A percentile compares a stretch with the other conserved stretches of the same genome.
Evolutionary conservation across 2,329 filamentous ascomycete genomes (phyloP).

Genomic region (Metarhizium robertsii): DNA sequence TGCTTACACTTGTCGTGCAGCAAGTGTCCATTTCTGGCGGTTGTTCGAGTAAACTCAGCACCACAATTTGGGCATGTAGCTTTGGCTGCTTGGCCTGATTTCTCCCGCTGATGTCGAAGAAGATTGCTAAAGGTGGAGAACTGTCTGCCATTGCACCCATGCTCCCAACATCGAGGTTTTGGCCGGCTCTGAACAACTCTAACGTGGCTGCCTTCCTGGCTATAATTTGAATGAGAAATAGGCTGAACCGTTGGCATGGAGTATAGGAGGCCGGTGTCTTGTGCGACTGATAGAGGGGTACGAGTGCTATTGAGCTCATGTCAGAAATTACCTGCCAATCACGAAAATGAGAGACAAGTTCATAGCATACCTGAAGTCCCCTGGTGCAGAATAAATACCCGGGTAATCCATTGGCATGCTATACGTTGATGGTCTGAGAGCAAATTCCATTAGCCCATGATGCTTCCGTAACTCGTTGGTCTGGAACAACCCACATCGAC

Average conservation of each 20-base stretch:
- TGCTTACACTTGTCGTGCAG: conserved; percentile 89
- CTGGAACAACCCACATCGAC: conserved; percentile 23
- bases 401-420: conserved; percentile 36
- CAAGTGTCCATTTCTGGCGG: conserved; percentile 77
- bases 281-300: conserved; percentile 26
- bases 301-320: conserved; percentile 21
- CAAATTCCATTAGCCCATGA: conserved; percentile 14
- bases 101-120: conserved; percentile 84
- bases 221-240: conserved; percentile 21
- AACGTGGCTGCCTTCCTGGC: conserved; percentile 40
- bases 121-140: conserved; percentile 97
- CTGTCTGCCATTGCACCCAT: conserved; percentile 89
- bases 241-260: conserved; percentile 28
- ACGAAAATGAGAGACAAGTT: not conserved
- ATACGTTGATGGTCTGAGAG: conserved; percentile 25
- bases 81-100: conserved; percentile 83
- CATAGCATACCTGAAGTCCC: conserved; percentile 30
- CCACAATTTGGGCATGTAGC: conserved; percentile 85
- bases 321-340: not conserved
- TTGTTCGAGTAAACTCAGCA: conserved; percentile 85
- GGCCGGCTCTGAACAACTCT: conserved; percentile 68
- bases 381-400: conserved; percentile 21
- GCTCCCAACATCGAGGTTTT: conserved; percentile 96
- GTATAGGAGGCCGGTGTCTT: conserved; percentile 34
- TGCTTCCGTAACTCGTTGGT: not conserved